Evolutionary conservation across 2,329 filamentous ascomycete species (phyloP), one percentile per base, ranked within the genome.

Genomic region (Beauveria rudraprayagi): DNA sequence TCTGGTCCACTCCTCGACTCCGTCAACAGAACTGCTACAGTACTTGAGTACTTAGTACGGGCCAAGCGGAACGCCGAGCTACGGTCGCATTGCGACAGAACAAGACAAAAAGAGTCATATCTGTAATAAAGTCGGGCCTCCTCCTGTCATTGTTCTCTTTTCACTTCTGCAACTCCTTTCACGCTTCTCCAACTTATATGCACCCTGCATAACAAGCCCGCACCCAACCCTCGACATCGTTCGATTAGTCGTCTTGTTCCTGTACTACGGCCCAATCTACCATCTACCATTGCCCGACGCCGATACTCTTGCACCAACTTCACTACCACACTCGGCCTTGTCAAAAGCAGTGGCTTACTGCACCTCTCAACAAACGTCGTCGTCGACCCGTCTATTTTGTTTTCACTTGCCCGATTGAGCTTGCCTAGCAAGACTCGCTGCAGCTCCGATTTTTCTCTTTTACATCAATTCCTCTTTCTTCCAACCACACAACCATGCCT

Each of bases 401-500:
- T 58, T 54, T 40, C 26, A 22, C 28, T 50, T 26, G 34, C 28
- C 8, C 47, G 26, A 28, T n/a, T 11, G 28, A 41, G 48, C 48
- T 53, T 50, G 30, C 19, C 28, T 9, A 41, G 16, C 30, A 50
- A 46, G 11, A 22, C 10, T 40, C 44, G n/a, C 46, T 55, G 22
- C 51, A 55, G 44, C 48, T 53, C 43, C 43, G 50, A 14, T 24
- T 34, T 34, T 28, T 26, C 17, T 28, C 34, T 7, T 17, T 40
- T 58, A 26, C 47, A 41, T 37, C 19, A 43, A 46, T 3, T 11
- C 43, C n/a, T 28, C 48, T 51, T 53, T 57, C 51, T 54, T 62
- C 56, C 60, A 61, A 43, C 44, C 17, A 28, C 26, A 56, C 34
- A 22, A 34, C 59, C 63, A 84, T 85, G 82, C 80, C 83, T 71